Base-by-base conservation (phyloP, 2,329 filamentous ascomycete genomes). In the Fusarium acutatum region DNA sequence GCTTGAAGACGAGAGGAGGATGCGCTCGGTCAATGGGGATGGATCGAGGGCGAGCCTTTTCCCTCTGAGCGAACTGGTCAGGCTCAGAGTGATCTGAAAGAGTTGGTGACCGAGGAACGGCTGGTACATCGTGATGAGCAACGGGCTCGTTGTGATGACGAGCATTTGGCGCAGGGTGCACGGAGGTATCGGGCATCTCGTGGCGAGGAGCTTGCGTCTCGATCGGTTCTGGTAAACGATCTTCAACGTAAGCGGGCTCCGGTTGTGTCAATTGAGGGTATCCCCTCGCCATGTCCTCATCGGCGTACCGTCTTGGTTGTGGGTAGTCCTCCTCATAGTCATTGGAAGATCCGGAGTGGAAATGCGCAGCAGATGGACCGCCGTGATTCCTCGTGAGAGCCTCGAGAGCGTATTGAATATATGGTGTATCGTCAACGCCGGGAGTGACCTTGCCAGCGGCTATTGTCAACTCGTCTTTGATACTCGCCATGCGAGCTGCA, bases 381-480 rank as follows among this genome's bases (percentile, higher is more conserved):
- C 93, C 90, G 64, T 91, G 91, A 77, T 93, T 90, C 53, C 92
- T 87, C 11, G 94, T 97, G 75, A 98, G 85, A 71, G 96, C 94
- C 72, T 97, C 93, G 71, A 98, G 90, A 44, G 96, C 95, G 81
- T 96, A 97, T 72, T 93, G 93, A 72, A 98, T 94, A 81, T 95
- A 97, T 1, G 94, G 95, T 14, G 91, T 93, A 78, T 97, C 93
- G 78, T 97, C 95, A 43, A 94, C 86, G 15, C 92, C 94, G 0
- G 95, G 95, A 0, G 94, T 96, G 62, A 90, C 86, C 44, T 85
- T 85, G 65, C 86, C 84, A 41, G 82, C 87, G 24, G 86, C 84
- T 60, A 87, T 82, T 54, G 86, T 83, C 40, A 89, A 79, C 47
- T 88, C 85, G 60, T 90, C 87, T 60, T 88, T 88, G 78, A 88